Base-by-base conservation (phyloP, 83 land plant species). In the Picea mariana region DNA sequence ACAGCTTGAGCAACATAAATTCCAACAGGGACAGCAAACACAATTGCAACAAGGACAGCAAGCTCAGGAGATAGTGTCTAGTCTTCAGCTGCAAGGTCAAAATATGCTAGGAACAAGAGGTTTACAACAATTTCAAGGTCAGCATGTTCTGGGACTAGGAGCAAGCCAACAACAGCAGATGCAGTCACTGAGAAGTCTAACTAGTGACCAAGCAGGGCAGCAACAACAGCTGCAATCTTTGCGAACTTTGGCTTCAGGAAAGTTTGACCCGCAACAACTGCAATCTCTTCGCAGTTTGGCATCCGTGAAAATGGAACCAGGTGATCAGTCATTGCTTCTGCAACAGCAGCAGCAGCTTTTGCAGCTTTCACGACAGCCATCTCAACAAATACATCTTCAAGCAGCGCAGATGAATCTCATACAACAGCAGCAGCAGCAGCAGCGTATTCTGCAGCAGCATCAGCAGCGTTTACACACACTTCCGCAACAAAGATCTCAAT, bases 361-460 rank as follows among this genome's bases (percentile, higher is more conserved):
- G 79, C 94, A 90, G 34, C 84, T 88, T 84, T 83, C 95, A 11
- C 86, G 93, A 77, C 99, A 89, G 66, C 81, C 87, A 67, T 82
- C 92, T 62, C 95, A 92, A 78, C 90, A 90, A 49, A 84, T 91
- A 42, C 90, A 88, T 82, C 85, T 87, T 47, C 87, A 87, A 34
- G 68, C 68, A 66, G 68, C 68, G 11, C 68, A 95, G 62, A 85
- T 95, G 75, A 96, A 81, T 79, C 81, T 93, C n/a, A 79, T 96
- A 83, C 96, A 97, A 26, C 99, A 95, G 69, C 97, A 95, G 83
- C 86, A 91, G 40, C 59, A 83, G 2, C 67, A 90, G 68, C 98
- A 92, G 80, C 79, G 90, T 61, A 91, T 82, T 7, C 88, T 78
- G 38, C 91, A 85, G 68, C 90, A 87, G 80, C 87, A 84, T 62